These are phyloP conservation scores for Zoysia matrella DNA, from an alignment of 202 grass and related monocot genomes.

Conservation along the genomic window DNA sequence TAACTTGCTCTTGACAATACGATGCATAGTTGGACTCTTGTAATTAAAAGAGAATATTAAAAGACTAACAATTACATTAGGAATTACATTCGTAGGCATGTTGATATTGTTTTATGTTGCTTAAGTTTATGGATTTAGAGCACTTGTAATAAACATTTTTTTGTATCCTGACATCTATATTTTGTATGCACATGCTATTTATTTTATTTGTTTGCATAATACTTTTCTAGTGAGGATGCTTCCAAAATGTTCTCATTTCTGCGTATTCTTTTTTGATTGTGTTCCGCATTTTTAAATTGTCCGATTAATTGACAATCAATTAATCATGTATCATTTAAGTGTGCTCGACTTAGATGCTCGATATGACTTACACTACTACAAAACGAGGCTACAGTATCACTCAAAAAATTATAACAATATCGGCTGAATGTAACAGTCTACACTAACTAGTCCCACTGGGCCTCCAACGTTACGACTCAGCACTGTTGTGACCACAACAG, in stretches of 20 bases:
- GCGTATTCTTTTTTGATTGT: slow-evolving; percentile 35
- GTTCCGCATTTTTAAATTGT: neutral
- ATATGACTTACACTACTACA: no score
- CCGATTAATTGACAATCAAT: no score
- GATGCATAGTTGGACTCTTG: slow-evolving; percentile 4
- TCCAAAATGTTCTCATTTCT: slow-evolving; percentile 33
- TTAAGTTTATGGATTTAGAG: no score
- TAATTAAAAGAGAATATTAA: slow-evolving; percentile 28
- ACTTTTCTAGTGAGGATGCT: slow-evolving; percentile 25
- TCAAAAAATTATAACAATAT: no score
- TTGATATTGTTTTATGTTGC: no score
- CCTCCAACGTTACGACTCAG: no score
- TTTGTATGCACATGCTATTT: slow-evolving; percentile 30
- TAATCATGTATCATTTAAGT: neutral
- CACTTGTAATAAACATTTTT: neutral
- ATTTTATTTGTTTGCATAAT: slow-evolving; percentile 22
- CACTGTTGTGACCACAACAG: no score
- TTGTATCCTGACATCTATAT: neutral
- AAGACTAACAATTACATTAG: neutral
- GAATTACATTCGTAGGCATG: no score
- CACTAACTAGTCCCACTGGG: no score
- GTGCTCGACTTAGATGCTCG: neutral
- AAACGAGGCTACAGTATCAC: no score
- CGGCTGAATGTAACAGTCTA: no score
- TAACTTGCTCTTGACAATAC: slow-evolving; percentile 1